Base-by-base conservation (phyloP, 108 stramenopile species). In the Discostella pseudostelligera region DNA sequence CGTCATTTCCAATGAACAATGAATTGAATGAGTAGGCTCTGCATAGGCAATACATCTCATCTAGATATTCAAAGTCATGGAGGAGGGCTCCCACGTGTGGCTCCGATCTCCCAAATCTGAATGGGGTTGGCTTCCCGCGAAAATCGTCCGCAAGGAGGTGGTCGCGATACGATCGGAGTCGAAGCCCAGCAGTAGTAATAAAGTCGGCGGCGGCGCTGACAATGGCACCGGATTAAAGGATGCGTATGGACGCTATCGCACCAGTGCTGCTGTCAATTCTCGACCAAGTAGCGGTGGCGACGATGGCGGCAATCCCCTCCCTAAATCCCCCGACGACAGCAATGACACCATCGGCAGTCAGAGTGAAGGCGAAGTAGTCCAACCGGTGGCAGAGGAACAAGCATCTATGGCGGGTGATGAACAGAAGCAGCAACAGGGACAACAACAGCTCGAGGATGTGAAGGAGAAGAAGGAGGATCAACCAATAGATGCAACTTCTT, bases 51-150 rank as follows among this genome's bases (percentile, higher is more conserved):
- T n/a, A n/a, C n/a, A n/a, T n/a, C n/a, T n/a, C n/a, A n/a, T n/a
- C n/a, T n/a, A n/a, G n/a, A n/a, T n/a, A n/a, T n/a, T n/a, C n/a
- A n/a, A n/a, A 63, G 59, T 24, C 59, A 78, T 78, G 77, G 77
- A 78, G 19, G 70, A 78, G 39, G 77, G 77, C 39, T 46, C 77
- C 9, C 69, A 62, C 59, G 77, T 78, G 44, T 78, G 77, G 77
- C 70, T 78, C 37, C 77, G 77, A 44, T 70, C 70, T 40, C 59
- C 59, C 46, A 57, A 70, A 35, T 67, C 65, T 20, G 65, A 78
- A 42, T 78, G 77, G 77, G 77, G 77, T 8, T 78, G 77, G 77
- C 56, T 78, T 32, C 77, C 77, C 3, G 77, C 77, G 53, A 65
- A 49, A 36, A 78, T 78, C 45, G 39, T 57, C 28, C 64, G 69